Conservation (phyloP, 2,329 filamentous ascomycete genomes). For the Capronia epimyces region DNA sequence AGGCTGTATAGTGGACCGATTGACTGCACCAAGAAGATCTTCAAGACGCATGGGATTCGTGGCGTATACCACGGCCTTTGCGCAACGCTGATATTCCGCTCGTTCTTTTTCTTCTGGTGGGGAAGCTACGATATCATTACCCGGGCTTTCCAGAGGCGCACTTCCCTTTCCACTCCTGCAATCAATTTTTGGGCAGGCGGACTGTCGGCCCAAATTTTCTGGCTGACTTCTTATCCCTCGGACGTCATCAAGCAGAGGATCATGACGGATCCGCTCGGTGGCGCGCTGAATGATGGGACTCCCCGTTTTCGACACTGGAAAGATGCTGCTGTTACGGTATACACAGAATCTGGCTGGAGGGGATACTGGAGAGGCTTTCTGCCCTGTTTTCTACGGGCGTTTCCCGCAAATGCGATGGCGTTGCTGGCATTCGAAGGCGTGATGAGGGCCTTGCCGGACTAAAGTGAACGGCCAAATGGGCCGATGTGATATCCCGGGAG, state of each 20-base stretch:
- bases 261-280: constrained; percentile 89
- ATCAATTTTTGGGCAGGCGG: constrained; percentile 98
- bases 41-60: constrained; percentile 61
- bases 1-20: constrained; percentile 80
- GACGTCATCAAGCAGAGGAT: constrained; percentile 94
- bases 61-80: constrained; percentile 82
- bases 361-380: constrained; percentile 93
- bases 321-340: constrained; percentile 72
- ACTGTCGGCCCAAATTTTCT: constrained; percentile 87
- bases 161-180: constrained; percentile 65
- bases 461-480: not conserved
- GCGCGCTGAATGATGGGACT: constrained; percentile 60
- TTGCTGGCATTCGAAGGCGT: constrained; percentile 89
- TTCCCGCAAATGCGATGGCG: constrained; percentile 92
- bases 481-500: not conserved
- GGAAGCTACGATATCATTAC: constrained; percentile 85
- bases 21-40: constrained; percentile 66
- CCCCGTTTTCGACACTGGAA: constrained; percentile 69
- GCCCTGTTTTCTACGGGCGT: constrained; percentile 88
- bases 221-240: constrained; percentile 84
- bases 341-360: constrained; percentile 65
- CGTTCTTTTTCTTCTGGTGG: constrained; percentile 99
- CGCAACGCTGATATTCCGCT: constrained; percentile 81
- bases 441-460: constrained; percentile 57
- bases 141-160: constrained; percentile 59